phyloP scores from a whole-genome alignment of 805 yeast genomes.

The Candida ficus region DNA sequence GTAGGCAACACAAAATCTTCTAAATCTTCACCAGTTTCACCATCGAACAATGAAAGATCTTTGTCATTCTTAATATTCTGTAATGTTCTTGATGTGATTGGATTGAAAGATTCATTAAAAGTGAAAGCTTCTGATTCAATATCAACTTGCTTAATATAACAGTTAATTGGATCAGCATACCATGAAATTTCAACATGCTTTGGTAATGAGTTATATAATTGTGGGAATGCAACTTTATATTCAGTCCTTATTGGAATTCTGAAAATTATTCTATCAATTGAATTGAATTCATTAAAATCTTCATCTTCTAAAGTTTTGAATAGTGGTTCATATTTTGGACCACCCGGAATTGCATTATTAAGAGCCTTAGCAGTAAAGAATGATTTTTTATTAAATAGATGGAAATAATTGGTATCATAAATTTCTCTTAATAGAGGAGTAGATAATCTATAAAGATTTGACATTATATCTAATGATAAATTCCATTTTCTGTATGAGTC shows the following conservation, averaged over 20 bases:
- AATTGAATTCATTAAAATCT: conserved; percentile 86
- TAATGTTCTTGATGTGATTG: conserved; percentile 38
- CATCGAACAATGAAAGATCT: conserved; percentile 20
- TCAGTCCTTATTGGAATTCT: conserved; percentile 76
- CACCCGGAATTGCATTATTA: conserved; percentile 86
- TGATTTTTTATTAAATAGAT: conserved; percentile 72
- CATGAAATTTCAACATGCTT: conserved; percentile 55
- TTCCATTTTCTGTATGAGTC: conserved; percentile 74
- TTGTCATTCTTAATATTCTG: conserved; percentile 20
- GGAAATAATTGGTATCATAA: conserved; percentile 46
- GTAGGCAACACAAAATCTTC: conserved; percentile 39
- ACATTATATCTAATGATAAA: conserved; percentile 54
- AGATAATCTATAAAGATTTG: conserved; percentile 60
- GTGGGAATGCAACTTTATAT: conserved; percentile 82
- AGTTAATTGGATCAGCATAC: conserved; percentile 61
- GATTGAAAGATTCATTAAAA: conserved; percentile 50
- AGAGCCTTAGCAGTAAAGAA: conserved; percentile 90
- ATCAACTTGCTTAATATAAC: conserved; percentile 37
- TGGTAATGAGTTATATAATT: conserved; percentile 73
- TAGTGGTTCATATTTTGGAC: conserved; percentile 91
- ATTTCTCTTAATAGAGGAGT: conserved; percentile 64
- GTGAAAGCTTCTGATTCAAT: conserved; percentile 50
- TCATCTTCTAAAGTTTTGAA: conserved; percentile 61
- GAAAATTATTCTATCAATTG: conserved; percentile 81
- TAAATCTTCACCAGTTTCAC: conserved; percentile 29